Percentiles rank a stretch among this genome's conserved stretches.
phyloP scores from a whole-genome alignment of 1,284 basidiomycete genomes.

The Apiotrichum siamense region DNA sequence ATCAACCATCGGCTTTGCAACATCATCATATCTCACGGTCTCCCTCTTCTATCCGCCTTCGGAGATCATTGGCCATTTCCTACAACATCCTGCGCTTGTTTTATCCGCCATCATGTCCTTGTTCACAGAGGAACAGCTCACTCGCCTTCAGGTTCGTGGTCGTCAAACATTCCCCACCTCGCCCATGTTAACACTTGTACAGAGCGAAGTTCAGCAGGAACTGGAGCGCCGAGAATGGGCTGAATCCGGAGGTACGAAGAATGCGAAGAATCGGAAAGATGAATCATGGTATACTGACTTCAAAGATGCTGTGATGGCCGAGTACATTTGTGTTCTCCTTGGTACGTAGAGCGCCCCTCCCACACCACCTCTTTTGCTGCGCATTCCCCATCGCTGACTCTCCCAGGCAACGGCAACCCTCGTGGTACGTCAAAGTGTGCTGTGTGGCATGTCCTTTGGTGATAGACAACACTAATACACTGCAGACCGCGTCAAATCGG shows the following conservation, averaged over 20 bases:
- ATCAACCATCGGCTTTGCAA: too few relatives aligned
- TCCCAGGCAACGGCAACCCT: conserved; percentile 35
- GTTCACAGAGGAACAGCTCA: conserved; percentile 5
- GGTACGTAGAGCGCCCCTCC: conserved; percentile 35
- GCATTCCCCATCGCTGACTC: too few relatives aligned
- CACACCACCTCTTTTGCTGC: too few relatives aligned
- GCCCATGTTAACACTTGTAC: conserved; percentile 2
- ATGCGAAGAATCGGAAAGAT: neutral
- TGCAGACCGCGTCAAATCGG: conserved; percentile 34
- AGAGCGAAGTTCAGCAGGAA: conserved; percentile 38
- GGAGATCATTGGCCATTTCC: too few relatives aligned
- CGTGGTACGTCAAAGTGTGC: conserved; percentile 25
- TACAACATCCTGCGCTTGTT: too few relatives aligned
- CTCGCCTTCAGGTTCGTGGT: conserved; percentile 6
- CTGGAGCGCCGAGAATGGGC: conserved; percentile 44
- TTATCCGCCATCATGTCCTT: conserved; percentile 2
- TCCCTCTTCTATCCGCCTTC: too few relatives aligned
- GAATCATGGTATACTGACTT: neutral
- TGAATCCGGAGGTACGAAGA: conserved; percentile 40
- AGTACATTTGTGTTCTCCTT: conserved; percentile 42
- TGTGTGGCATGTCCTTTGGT: neutral
- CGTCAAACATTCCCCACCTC: too few relatives aligned
- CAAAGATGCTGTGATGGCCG: conserved; percentile 43
- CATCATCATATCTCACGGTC: too few relatives aligned
- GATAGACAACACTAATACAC: conserved; percentile 6